A percentile compares a stretch with the other conserved stretches of the same genome.
These are phyloP conservation scores for Kazachstania sp. DNA, from an alignment of 1,139 yeast species.

Conservation along the genomic window DNA sequence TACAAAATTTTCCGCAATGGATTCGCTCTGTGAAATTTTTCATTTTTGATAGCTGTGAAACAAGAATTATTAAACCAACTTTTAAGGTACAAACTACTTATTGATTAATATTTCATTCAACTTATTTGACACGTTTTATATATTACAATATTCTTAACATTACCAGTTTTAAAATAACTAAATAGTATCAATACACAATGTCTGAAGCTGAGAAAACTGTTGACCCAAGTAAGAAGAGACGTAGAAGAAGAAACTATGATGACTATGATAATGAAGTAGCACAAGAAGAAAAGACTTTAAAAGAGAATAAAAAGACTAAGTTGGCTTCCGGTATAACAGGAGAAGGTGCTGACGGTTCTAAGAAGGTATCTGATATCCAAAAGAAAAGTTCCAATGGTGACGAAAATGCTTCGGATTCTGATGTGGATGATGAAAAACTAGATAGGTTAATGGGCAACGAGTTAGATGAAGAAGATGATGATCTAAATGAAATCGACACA, in stretches of 20 bases:
- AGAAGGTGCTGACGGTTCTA: slow-evolving; percentile 18
- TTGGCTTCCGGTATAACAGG: slow-evolving; percentile 18
- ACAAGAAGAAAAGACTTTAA: slow-evolving; percentile 36
- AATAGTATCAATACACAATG: background rate
- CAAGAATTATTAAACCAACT: too few species aligned
- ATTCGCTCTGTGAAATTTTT: too few species aligned
- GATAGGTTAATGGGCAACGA: slow-evolving; percentile 40
- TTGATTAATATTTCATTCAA: too few species aligned
- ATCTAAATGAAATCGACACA: slow-evolving; percentile 72
- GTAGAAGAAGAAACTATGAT: slow-evolving; percentile 44
- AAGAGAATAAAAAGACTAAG: slow-evolving; percentile 38
- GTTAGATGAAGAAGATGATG: slow-evolving; percentile 61
- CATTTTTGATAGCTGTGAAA: too few species aligned
- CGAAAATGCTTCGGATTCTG: slow-evolving; percentile 42
- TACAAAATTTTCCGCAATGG: too few species aligned
- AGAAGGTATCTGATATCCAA: background rate
- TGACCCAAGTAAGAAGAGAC: slow-evolving; percentile 14
- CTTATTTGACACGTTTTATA: too few species aligned
- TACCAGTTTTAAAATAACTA: background rate
- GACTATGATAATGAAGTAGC: slow-evolving; percentile 39
- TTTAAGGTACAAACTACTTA: too few species aligned
- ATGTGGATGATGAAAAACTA: slow-evolving; percentile 47
- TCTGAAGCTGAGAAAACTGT: slow-evolving; percentile 12
- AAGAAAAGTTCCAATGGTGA: slow-evolving; percentile 38
- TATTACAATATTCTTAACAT: background rate